Conservation (phyloP, 352 stramenopile genomes). For the Phytophthora pluvialis region DNA sequence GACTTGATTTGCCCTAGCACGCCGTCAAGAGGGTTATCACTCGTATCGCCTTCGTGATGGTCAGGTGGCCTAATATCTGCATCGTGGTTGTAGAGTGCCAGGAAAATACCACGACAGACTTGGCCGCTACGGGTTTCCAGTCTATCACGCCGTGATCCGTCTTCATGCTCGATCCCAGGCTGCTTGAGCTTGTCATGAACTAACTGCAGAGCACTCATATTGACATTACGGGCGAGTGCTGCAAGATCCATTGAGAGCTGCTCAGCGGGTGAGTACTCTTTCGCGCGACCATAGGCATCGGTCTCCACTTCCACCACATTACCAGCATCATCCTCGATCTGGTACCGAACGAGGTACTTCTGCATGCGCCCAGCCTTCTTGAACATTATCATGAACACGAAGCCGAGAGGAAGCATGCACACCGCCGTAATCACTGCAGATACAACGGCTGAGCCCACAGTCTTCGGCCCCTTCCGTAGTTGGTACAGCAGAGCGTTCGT, state of each 20-base stretch:
- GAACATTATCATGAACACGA: slow-evolving; percentile 76
- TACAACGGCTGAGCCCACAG: slow-evolving; percentile 54
- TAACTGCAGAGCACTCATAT: slow-evolving; percentile 35
- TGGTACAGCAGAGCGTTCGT: slow-evolving; percentile 70
- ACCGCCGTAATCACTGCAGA: slow-evolving; percentile 62
- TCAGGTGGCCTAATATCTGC: slow-evolving; percentile 45
- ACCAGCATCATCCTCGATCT: slow-evolving; percentile 63
- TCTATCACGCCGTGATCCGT: not conserved
- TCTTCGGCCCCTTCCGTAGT: slow-evolving; percentile 55
- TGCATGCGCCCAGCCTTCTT: slow-evolving; percentile 69
- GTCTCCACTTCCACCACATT: slow-evolving; percentile 71
- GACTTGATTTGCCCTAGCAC: slow-evolving; percentile 62
- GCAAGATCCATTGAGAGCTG: slow-evolving; percentile 62
- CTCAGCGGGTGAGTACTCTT: slow-evolving; percentile 54
- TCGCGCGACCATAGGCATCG: slow-evolving; percentile 63
- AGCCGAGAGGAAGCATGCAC: slow-evolving; percentile 67
- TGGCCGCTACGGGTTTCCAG: slow-evolving; percentile 36
- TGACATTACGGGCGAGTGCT: slow-evolving; percentile 52
- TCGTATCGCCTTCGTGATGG: slow-evolving; percentile 17
- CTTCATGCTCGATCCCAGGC: slow-evolving; percentile 27
- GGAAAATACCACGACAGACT: slow-evolving; percentile 64
- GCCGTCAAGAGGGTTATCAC: slow-evolving; percentile 45
- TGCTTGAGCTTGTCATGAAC: slow-evolving; percentile 47
- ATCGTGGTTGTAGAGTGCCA: slow-evolving; percentile 67
- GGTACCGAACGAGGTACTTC: slow-evolving; percentile 69